A percentile compares a stretch with the other conserved stretches of the same genome.
These are phyloP conservation scores for Kandelia obovata DNA, from an alignment of 345 rosid genomes.

Conservation along the genomic window DNA sequence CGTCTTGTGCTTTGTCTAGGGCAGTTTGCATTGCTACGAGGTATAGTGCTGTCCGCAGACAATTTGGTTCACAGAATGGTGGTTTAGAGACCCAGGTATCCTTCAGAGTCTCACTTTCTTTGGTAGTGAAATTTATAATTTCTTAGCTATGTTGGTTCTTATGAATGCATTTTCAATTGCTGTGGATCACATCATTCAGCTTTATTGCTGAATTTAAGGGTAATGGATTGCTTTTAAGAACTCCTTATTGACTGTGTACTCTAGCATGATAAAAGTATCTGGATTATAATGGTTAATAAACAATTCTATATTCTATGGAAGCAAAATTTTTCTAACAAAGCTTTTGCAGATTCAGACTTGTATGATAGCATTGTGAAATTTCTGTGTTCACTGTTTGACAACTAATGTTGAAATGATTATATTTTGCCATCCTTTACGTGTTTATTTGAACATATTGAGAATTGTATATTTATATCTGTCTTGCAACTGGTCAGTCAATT, in stretches of 20 bases:
- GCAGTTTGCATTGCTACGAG: slow-evolving; percentile 98
- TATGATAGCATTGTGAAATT: neutral
- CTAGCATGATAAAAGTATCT: too few relatives aligned
- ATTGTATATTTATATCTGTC: neutral
- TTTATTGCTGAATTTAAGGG: neutral
- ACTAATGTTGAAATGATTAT: slow-evolving; percentile 8
- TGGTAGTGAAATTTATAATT: neutral
- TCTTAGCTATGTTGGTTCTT: neutral
- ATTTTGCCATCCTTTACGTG: neutral
- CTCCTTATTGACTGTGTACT: neutral
- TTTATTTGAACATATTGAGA: neutral
- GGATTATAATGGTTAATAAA: neutral
- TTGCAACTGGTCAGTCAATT: neutral
- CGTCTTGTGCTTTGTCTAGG: slow-evolving; percentile 77
- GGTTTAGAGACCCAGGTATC: slow-evolving; percentile 84
- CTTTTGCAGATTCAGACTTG: neutral
- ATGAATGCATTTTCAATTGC: neutral
- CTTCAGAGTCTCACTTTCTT: neutral
- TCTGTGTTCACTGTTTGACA: neutral
- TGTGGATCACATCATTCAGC: neutral
- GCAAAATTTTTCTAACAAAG: neutral
- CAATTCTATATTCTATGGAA: neutral
- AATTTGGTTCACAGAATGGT: slow-evolving; percentile 75
- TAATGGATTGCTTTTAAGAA: neutral
- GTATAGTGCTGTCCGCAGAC: slow-evolving; percentile 94